Evolutionary conservation across 306 rosid species (phyloP).

Genomic region (peach (Prunus persica)): DNA sequence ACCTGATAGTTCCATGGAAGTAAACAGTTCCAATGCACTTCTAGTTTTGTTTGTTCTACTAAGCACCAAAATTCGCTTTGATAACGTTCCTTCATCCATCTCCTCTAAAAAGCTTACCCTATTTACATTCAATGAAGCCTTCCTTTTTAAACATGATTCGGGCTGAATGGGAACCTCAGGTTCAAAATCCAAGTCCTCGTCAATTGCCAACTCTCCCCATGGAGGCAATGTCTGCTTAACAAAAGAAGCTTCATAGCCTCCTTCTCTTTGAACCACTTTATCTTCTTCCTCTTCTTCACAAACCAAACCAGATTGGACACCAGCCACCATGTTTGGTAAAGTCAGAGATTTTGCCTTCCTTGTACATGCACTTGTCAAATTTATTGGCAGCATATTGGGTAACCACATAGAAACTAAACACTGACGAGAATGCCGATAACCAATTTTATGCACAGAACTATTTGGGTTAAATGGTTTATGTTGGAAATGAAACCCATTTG

Average conservation of each 20-base stretch:
- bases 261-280: slow-evolving; percentile 18
- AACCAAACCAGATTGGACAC: slow-evolving; percentile 30
- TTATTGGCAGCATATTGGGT: slow-evolving; percentile 20
- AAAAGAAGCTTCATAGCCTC: slow-evolving; percentile 24
- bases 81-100: slow-evolving; percentile 54
- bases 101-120: slow-evolving; percentile 59
- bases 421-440: slow-evolving; percentile 11
- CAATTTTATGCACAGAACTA: slow-evolving; percentile 22
- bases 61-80: slow-evolving; percentile 69
- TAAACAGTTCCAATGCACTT: slow-evolving; percentile 71
- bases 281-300: slow-evolving; percentile 28
- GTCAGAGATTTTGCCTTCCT: slow-evolving; percentile 28
- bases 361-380: slow-evolving; percentile 26
- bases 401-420: slow-evolving; percentile 33
- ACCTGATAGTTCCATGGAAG: slow-evolving; percentile 68
- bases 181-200: slow-evolving; percentile 18
- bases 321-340: slow-evolving; percentile 23
- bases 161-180: slow-evolving; percentile 19
- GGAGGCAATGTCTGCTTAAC: slow-evolving; percentile 39
- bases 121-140: slow-evolving; percentile 26
- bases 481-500: slow-evolving; percentile 36
- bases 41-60: slow-evolving; percentile 71
- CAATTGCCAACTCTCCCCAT: slow-evolving; percentile 41
- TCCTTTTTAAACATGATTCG: slow-evolving; percentile 23
- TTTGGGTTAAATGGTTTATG: slow-evolving; percentile 27